Conservation (phyloP, 176 grass and related monocot genomes). For the Rhipidocladum racemiflorum region DNA sequence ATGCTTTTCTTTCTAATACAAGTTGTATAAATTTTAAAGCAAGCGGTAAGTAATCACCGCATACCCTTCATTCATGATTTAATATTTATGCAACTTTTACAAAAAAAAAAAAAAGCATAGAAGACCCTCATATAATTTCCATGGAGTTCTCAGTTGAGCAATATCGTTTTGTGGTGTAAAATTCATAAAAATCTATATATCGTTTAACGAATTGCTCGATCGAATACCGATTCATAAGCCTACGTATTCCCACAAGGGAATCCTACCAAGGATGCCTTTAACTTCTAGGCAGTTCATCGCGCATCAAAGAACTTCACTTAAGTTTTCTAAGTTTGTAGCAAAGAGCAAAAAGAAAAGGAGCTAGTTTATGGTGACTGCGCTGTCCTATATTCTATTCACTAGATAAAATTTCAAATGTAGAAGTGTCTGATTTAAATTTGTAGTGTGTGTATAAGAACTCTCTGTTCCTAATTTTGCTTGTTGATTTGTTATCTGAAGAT, state of each 20-base stretch:
- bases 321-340: neutral
- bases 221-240: no score
- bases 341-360: neutral
- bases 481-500: slow-evolving; percentile 40
- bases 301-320: no score
- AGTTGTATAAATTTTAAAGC: no score
- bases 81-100: no score
- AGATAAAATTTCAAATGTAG: neutral
- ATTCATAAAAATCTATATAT: neutral
- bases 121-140: neutral
- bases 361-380: neutral
- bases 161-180: neutral
- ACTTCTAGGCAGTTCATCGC: no score
- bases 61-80: no score
- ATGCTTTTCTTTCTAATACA: no score
- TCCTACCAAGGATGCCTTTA: no score
- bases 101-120: no score
- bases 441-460: neutral
- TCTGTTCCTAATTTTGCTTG: neutral
- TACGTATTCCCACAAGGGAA: no score
- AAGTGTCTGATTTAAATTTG: neutral
- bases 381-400: neutral
- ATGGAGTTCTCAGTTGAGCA: neutral
- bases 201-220: no score
- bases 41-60: no score